Conservation (phyloP, 2,329 filamentous ascomycete species). For the Madurella fahalii region DNA sequence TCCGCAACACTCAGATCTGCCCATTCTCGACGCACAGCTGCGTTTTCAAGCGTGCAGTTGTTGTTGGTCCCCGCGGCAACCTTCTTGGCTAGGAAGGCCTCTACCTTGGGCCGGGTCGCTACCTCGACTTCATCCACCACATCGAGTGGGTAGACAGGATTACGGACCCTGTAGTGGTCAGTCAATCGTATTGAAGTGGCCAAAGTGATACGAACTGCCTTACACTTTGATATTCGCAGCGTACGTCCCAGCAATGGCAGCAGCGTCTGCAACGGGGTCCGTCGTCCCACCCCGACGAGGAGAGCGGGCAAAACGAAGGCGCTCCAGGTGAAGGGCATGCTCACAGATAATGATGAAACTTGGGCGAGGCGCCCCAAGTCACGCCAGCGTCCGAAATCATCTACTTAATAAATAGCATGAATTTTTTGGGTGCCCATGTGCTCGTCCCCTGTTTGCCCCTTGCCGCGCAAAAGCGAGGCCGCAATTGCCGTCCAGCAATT, state of each 20-base stretch:
- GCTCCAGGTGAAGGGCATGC: too few species aligned
- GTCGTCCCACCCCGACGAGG: too few species aligned
- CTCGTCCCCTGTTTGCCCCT: too few species aligned
- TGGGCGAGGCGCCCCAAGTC: too few species aligned
- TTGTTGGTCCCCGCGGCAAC: slow-evolving; percentile 26
- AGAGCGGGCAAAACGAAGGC: too few species aligned
- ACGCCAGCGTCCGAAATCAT: too few species aligned
- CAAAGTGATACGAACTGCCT: neutral
- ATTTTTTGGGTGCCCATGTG: too few species aligned
- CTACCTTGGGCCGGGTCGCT: slow-evolving; percentile 28
- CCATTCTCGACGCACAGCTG: slow-evolving; percentile 28
- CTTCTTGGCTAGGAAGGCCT: slow-evolving; percentile 28
- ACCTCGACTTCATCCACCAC: slow-evolving; percentile 29
- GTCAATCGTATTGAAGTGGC: too few species aligned
- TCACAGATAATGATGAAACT: too few species aligned
- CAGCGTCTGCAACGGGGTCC: too few species aligned
- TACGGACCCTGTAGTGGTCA: slow-evolving; percentile 19
- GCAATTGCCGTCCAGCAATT: slow-evolving; percentile 1
- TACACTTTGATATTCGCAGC: neutral
- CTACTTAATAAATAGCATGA: too few species aligned
- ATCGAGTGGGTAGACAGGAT: slow-evolving; percentile 27
- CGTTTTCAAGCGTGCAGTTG: slow-evolving; percentile 29
- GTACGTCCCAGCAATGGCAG: neutral
- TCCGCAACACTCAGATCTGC: slow-evolving; percentile 25
- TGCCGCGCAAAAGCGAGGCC: slow-evolving; percentile 14